Base-by-base conservation (phyloP, 805 yeast genomes). In the Nematodospora valgi region DNA sequence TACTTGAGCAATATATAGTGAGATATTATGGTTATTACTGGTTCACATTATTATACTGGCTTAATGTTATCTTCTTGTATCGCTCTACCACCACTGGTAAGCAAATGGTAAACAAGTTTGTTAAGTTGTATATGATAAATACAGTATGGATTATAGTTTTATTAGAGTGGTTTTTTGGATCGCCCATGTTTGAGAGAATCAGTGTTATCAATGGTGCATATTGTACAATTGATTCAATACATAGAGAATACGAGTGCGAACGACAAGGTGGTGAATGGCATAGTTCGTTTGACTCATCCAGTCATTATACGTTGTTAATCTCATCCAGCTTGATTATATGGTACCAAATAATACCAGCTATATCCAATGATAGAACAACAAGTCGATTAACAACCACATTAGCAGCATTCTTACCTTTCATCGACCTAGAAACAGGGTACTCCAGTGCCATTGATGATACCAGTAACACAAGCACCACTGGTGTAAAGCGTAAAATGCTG, bases 231-330 rank as follows among this genome's bases (percentile, higher is more conserved):
- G 43, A 20, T n/a, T 32, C 10, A 26, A 48, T 18, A 35, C 28
- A 23, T 40, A 50, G 40, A 10, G 38, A 28, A 16, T 30, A 34
- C 17, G 23, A 21, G 18, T 51, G 56, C 35, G 26, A 27, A 26
- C n/a, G 14, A 27, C 21, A 25, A 9, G 37, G 40, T 9, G 74
- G 70, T 2, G 32, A 43, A 11, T 75, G 81, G 80, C 47, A 47
- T 4, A 64, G 66, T 39, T 76, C 77, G 7, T 75, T 75, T 45
- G 80, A 76, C 46, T 54, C 69, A 4, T 71, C 78, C 25, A 80
- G 80, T 1, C 82, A 76, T 47, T 68, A 63, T 34, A 72, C 72
- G 43, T 63, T 73, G 34, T 37, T 74, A 2, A 49, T 62, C 1
- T 68, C 69, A 5, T 46, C 68, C 11, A 69, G 76, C 40, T 43